These are phyloP conservation scores for Spongiforma sp. DNA, from an alignment of 1,284 basidiomycete species.

Conservation along the genomic window DNA sequence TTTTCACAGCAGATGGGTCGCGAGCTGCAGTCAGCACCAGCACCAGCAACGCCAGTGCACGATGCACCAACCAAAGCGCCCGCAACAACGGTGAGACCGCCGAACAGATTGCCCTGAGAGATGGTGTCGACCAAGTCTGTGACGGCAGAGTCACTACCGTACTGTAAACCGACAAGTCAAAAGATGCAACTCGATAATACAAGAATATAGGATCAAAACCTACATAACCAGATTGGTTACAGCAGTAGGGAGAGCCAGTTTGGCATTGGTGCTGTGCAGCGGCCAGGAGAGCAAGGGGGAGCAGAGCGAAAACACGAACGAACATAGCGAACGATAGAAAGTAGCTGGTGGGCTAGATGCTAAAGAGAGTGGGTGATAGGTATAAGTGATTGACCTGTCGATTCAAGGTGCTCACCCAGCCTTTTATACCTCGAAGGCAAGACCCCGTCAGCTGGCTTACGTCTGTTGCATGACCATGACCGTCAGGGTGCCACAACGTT, in stretches of 20 bases:
- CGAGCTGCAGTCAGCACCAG: not conserved
- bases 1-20: slow-evolving; percentile 21
- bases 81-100: rapidly evolving
- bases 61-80: not conserved
- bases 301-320: not conserved
- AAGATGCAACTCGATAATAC: not conserved
- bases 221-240: not conserved
- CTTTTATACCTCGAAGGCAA: not conserved
- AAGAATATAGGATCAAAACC: not conserved
- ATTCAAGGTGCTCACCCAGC: not conserved
- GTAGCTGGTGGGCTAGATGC: not conserved
- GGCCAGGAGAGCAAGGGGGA: not conserved
- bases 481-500: no score
- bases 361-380: no score
- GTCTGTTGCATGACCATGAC: not conserved
- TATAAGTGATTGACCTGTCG: not conserved
- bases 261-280: not conserved
- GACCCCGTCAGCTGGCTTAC: not conserved
- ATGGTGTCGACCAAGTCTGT: not conserved
- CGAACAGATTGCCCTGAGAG: not conserved
- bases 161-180: not conserved
- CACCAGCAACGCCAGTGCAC: slow-evolving; percentile 9
- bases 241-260: not conserved
- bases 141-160: not conserved
- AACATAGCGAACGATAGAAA: not conserved